phyloP scores from a whole-genome alignment of 2,329 filamentous ascomycete species.

The Venturia carpophila region DNA sequence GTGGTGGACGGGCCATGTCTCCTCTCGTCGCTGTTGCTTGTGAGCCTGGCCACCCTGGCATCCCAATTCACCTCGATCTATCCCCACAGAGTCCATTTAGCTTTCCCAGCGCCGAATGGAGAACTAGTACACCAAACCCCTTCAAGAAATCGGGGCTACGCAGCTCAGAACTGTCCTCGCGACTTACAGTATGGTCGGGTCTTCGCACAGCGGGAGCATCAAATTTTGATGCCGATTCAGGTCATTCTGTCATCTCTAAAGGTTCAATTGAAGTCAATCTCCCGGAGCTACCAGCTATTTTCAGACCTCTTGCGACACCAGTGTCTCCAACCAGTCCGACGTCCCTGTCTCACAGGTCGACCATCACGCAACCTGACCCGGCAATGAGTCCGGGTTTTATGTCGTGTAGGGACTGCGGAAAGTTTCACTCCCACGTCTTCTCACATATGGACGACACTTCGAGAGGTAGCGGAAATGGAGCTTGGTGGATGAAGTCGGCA shows the following conservation, averaged over 20 bases:
- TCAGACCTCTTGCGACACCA: not conserved
- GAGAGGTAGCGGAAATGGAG: not conserved
- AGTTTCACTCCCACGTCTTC: not conserved
- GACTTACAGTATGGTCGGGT: not conserved
- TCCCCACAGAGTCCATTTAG: not conserved
- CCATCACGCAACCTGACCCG: not conserved
- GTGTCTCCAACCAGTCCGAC: not conserved
- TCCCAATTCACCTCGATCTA: constrained; percentile 4
- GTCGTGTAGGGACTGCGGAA: not conserved
- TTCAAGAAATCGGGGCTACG: not conserved
- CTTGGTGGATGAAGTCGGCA: not conserved
- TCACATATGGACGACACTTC: not conserved
- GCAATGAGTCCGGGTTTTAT: not conserved
- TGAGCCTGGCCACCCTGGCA: not conserved
- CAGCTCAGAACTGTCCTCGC: not conserved
- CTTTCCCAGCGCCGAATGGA: not conserved
- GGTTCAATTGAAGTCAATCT: not conserved
- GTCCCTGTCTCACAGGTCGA: not conserved
- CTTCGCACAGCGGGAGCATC: not conserved
- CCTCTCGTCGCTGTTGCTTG: constrained; percentile 1
- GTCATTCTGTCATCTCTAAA: not conserved
- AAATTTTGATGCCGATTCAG: not conserved
- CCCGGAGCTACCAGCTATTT: not conserved
- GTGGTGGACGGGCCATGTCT: not conserved
- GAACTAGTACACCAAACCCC: not conserved